A percentile compares a stretch with the other conserved stretches of the same genome.
These are phyloP conservation scores for Candida caryicola DNA, from an alignment of 805 yeast genomes.

Conservation along the genomic window DNA sequence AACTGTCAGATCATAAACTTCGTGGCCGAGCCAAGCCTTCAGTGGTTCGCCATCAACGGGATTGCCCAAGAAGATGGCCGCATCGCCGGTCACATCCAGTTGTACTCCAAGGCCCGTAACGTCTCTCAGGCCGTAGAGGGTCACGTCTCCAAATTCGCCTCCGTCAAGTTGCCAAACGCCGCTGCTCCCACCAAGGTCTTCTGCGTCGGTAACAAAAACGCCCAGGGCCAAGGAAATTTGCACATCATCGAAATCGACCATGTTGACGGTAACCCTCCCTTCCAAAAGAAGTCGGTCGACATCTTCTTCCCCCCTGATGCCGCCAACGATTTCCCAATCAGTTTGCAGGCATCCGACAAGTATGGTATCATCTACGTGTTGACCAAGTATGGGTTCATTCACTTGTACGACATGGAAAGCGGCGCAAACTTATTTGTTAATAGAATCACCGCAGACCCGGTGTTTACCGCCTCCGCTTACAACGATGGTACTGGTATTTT, in stretches of 20 bases:
- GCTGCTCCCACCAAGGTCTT: conserved; percentile 76
- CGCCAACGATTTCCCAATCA: conserved; percentile 91
- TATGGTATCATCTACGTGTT: conserved; percentile 86
- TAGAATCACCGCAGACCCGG: conserved; percentile 93
- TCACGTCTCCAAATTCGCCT: conserved; percentile 90
- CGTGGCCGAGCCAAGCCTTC: conserved; percentile 71
- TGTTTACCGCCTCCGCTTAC: conserved; percentile 81
- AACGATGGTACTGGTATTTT: conserved; percentile 77
- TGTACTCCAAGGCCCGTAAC: conserved; percentile 81
- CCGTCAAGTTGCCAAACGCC: conserved; percentile 70
- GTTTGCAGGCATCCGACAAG: conserved; percentile 78
- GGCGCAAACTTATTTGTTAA: conserved; percentile 92
- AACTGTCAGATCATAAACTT: conserved; percentile 89
- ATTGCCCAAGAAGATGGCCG: conserved; percentile 91
- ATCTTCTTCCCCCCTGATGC: conserved; percentile 97
- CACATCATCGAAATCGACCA: conserved; percentile 97
- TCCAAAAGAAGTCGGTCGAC: conserved; percentile 85
- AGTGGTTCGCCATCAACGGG: conserved; percentile 96
- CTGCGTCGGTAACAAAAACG: conserved; percentile 87
- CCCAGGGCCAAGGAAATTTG: conserved; percentile 66
- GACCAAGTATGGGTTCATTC: conserved; percentile 96
- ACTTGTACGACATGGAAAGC: conserved; percentile 88
- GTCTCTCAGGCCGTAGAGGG: conserved; percentile 97
- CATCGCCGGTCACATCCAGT: conserved; percentile 94
- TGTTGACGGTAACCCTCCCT: conserved; percentile 77